Evolutionary conservation across 2,329 filamentous ascomycete genomes (phyloP), one percentile per base, ranked within the genome.

Genomic region (Alternaria sp.): DNA sequence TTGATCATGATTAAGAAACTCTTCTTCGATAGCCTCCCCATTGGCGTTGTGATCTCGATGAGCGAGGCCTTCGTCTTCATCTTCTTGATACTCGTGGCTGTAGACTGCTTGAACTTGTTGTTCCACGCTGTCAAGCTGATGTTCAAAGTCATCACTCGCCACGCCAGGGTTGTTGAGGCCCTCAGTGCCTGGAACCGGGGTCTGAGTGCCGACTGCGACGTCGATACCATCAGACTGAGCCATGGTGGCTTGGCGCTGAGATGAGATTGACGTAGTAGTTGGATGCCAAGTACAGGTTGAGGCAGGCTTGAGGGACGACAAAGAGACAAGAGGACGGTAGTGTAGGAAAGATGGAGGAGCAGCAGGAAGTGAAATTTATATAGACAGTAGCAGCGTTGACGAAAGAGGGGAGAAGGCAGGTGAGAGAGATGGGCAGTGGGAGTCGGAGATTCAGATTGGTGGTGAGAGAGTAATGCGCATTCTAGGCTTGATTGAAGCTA

Each of bases 121-220:
- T 48, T 22, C 46, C 1, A 42, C 30, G 26, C 20, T 16, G 8
- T 28, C 7, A 22, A 7, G 2, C n/a, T 46, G 39, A 42, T 20
- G 5, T 42, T 22, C 39, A 22, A 14, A 14, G 11, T 11, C 20
- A 42, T 42, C 18, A 22, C 18, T 9, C 9, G 39, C 11, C 39
- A 22, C 6, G 18, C 43, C 47, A 22, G 47, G 24, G 4, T 36
- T 32, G 2, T 43, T 30, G 39, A 20, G 9, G n/a, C 18, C n/a
- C 5, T 52, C 51, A 3, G n/a, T 26, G n/a, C 48, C 43, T 20
- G 56, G 54, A 8, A 18, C 20, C 26, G 28, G 18, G n/a, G 28
- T 18, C 32, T 67, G 61, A 20, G 51, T 30, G 9, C 30, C 44
- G 28, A 42, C n/a, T 24, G 44, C 42, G 22, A 52, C 38, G 26